phyloP scores from a whole-genome alignment of 306 rosid species.

The Dalbergia oliveri region DNA sequence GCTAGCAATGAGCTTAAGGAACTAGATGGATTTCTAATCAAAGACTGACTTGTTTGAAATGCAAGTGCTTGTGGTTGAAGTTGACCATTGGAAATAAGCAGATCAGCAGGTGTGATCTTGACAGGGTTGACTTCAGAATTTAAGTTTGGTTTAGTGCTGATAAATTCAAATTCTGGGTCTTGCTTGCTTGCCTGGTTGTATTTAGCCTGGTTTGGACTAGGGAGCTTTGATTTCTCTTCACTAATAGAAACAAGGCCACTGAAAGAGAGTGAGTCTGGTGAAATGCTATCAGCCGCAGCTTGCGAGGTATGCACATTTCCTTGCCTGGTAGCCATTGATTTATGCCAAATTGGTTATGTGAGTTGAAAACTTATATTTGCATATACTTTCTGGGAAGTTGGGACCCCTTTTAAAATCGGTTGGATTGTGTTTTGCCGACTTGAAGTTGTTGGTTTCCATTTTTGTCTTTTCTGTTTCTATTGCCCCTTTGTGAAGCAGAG shows the following conservation, averaged over 20 bases:
- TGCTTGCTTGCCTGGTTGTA: constrained; percentile 45
- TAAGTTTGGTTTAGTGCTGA: constrained; percentile 46
- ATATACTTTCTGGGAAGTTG: constrained; percentile 22
- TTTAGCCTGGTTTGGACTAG: constrained; percentile 41
- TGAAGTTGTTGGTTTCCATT: constrained; percentile 25
- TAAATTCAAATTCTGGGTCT: constrained; percentile 61
- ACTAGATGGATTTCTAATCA: constrained; percentile 27
- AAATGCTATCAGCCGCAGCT: constrained; percentile 48
- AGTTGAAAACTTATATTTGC: constrained; percentile 43
- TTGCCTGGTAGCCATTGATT: constrained; percentile 57
- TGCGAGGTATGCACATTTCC: constrained; percentile 50
- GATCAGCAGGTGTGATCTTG: constrained; percentile 60
- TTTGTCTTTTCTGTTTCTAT: constrained; percentile 14
- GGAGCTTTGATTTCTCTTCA: constrained; percentile 57
- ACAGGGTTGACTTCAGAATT: constrained; percentile 48
- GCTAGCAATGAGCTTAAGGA: constrained; percentile 45
- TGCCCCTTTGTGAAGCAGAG: constrained; percentile 10
- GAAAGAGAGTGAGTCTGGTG: constrained; percentile 71
- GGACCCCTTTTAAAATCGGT: constrained; percentile 33
- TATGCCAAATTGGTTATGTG: constrained; percentile 33
- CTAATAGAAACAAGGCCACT: constrained; percentile 64
- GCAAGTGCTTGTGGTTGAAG: constrained; percentile 53
- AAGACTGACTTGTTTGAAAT: constrained; percentile 47
- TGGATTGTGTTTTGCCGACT: constrained; percentile 41
- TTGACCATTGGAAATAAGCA: constrained; percentile 61